Evolutionary conservation across 129 eudicot species (phyloP).

Genomic region (Solidago caesia): DNA sequence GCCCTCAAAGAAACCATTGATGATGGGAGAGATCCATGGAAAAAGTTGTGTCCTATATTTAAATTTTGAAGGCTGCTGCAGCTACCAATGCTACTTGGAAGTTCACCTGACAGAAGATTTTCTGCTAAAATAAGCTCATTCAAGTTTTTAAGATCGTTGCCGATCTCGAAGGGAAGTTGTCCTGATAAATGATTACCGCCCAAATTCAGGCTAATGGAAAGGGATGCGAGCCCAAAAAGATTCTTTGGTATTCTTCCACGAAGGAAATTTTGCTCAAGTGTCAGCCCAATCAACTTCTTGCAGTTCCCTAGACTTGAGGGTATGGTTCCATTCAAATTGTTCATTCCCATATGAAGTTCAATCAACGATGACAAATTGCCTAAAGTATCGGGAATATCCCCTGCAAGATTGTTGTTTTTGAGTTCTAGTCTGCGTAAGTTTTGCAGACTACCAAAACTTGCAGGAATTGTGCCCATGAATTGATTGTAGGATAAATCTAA

Average conservation of each 20-base stretch:
- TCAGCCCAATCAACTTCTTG: slow-evolving; percentile 18
- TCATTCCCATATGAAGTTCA: not conserved
- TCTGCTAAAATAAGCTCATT: slow-evolving; percentile 19
- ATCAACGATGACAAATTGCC: slow-evolving; percentile 25
- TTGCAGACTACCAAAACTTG: slow-evolving; percentile 22
- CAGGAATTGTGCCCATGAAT: slow-evolving; percentile 34
- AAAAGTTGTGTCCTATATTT: slow-evolving; percentile 18
- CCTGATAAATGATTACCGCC: slow-evolving; percentile 20
- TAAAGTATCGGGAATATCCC: slow-evolving; percentile 23
- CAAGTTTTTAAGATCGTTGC: slow-evolving; percentile 23
- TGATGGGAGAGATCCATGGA: slow-evolving; percentile 31
- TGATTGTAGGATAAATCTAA: slow-evolving; percentile 23
- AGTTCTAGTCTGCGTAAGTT: slow-evolving; percentile 8
- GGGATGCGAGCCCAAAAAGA: slow-evolving; percentile 16
- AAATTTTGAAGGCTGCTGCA: slow-evolving; percentile 29
- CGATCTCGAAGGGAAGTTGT: slow-evolving; percentile 23
- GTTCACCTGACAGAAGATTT: slow-evolving; percentile 24
- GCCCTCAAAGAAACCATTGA: slow-evolving; percentile 16
- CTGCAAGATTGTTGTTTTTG: slow-evolving; percentile 12
- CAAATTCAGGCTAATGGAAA: slow-evolving; percentile 24
- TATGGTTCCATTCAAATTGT: slow-evolving; percentile 13
- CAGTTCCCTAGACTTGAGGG: slow-evolving; percentile 29
- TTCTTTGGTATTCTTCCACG: slow-evolving; percentile 28
- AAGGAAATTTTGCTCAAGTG: slow-evolving; percentile 24
- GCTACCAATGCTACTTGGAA: slow-evolving; percentile 22